Base-by-base conservation (phyloP, 2,329 filamentous ascomycete genomes). In the Cercospora nicotianae region DNA sequence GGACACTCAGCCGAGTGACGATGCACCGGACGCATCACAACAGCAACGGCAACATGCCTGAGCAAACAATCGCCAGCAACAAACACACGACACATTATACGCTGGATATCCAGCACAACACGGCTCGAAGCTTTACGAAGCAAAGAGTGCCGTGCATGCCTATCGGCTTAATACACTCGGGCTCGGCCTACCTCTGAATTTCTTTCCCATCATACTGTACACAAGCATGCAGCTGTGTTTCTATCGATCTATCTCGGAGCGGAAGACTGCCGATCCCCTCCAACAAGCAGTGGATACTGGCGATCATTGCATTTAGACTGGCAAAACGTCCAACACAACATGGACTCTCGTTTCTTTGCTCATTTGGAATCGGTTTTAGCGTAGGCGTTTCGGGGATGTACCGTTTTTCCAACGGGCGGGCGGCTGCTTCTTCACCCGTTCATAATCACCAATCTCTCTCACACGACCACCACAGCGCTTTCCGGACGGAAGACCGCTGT, bases 241-340 rank as follows among this genome's bases (percentile, higher is more conserved):
- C 45, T 13, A 48, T 23, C 20, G 18, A 51, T 51, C 92, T 99
- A 51, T 51, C 20, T 13, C 45, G 45, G 45, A 51, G 45, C 20
- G 45, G 45, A 51, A 51, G n/a, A 23, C 45, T 51, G 45, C 20
- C 45, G 20, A 23, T 23, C 20, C 18, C 9, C 45, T 51, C 45
- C 45, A 51, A 51, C 20, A 18, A 23, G 45, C 45, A 51, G 45
- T 51, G 45, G 18, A 26, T 51, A 51, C 45, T 51, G 45, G 45
- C 45, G 45, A 51, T 51, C 45, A 51, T 51, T 51, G 45, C 45
- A 26, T 26, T 23, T 51, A 51, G 45, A 51, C 45, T 51, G 45
- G 45, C 45, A 51, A 23, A 42, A 51, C 45, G 45, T 23, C 45
- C 45, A 51, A 42, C 10, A 51, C 18, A 20, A 51, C 45, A 51